Evolutionary conservation across 2,329 filamentous ascomycete genomes (phyloP), one percentile per base, ranked within the genome.

Genomic region (Colletotrichum musicola): DNA sequence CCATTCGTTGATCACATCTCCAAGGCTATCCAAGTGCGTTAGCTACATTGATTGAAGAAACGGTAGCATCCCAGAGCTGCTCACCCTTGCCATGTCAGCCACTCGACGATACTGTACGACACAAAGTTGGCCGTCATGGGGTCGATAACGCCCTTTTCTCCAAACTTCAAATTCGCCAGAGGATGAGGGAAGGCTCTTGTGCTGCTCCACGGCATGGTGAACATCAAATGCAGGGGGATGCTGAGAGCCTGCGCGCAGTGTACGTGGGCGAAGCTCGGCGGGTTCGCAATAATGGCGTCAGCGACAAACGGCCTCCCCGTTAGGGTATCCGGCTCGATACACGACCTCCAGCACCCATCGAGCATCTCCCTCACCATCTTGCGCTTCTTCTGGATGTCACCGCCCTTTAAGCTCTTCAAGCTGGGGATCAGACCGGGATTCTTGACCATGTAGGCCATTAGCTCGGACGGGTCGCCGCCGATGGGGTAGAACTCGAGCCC

Each of bases 1-100:
- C 75, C 93, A 94, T 7, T 87, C 85, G 73, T 95, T 95, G 74
- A 94, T 92, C 2, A 94, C 80, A 77, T 94, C 92, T 51, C 92
- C 92, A 10, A 94, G 80, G 6, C 69, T 71, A 27, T n/a, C 4
- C 13, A 7, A 35, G 1, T 4, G 1, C 2, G 7, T 64, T 5
- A 58, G 35, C 13, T 2, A 3, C 4, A 30, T 7, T 30, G 7
- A 14, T 35, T n/a, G 1, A 20, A 0, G n/a, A 0, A n/a, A 6
- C 2, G 20, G 7, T 2, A 0, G 4, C 0, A 9, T 0, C 4
- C 0, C 7, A 27, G 16, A 9, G 46, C 7, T 42, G 0, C 72
- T 65, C 68, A 74, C 73, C 92, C 92, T 78, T 94, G 91, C 92
- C 92, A 94, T 12, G 92, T 92, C 80, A 94, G 84, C 84, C 93